Base-by-base conservation (phyloP, 1,284 basidiomycete species). In the Xerocomus tenax region DNA sequence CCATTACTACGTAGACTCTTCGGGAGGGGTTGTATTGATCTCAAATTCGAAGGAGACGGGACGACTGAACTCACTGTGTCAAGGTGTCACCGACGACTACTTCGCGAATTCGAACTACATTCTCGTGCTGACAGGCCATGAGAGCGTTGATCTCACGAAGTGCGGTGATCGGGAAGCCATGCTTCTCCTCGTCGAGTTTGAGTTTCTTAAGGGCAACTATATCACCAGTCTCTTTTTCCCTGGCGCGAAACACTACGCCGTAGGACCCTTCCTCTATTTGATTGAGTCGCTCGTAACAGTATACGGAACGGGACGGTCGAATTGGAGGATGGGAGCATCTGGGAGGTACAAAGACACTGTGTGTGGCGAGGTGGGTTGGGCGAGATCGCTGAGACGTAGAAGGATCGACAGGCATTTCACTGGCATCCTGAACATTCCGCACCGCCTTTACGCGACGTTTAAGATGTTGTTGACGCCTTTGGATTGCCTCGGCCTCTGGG, bases 251-350 rank as follows among this genome's bases (percentile, higher is more conserved):
- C 12, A 99, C 96, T 39, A 99, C 83, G 15, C 96, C 96, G 63
- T 99, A 99, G 0, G 94, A 94, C 1, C 96, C 96, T 71, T 99
- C 96, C 70, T 99, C 96, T 61, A 99, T 99, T 61, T 97, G 91
- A 68, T 99, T 99, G 34, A 99, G 75, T 12, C 90, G 75, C 61
- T 96, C 92, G 67, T 95, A 96, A 62, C 77, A 84, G 69, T 92
- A 94, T 4, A 96, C 93, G 3, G 91, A 93, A 18, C 93, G 82
- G 34, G 93, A 94, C 0, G 90, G 81, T 29, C 76, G 66, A 32
- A 95, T 78, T 0, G 82, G 74, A 19, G 90, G 91, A 64, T 95
- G 88, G 3, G 71, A 69, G 2, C 78, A 83, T 50, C 91, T 75
- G 32, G 78, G 78, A 1, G 91, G 91, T 0, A 87, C 90, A 62